Conservation (phyloP, 202 grass and related monocot species). For the Brachypodium distachyon region DNA sequence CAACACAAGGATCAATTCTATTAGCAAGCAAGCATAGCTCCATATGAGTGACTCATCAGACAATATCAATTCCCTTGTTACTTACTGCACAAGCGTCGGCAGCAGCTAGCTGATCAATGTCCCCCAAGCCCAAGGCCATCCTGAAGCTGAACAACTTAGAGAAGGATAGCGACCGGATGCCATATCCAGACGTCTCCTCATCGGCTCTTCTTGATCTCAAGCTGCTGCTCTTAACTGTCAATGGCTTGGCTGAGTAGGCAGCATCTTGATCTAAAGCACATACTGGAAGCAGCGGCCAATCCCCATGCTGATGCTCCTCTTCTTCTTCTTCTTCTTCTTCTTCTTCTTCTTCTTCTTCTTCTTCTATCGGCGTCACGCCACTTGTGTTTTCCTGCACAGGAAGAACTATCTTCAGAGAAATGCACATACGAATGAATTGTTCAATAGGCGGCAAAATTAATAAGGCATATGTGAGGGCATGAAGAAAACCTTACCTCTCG, state of each 20-base stretch:
- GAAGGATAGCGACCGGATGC: conserved; percentile 30
- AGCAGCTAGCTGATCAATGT: background rate
- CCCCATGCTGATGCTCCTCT: background rate
- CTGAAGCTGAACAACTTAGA: conserved; percentile 44
- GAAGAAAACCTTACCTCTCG: no score
- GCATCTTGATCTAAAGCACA: background rate
- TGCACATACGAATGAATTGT: no score
- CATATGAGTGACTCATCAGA: background rate
- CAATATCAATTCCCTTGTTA: background rate
- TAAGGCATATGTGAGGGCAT: no score
- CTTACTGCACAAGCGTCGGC: background rate
- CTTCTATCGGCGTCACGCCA: background rate
- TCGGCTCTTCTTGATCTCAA: background rate
- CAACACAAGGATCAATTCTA: background rate
- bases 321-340: background rate
- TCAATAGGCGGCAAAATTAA: no score
- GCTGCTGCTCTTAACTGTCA: conserved; percentile 6
- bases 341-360: background rate
- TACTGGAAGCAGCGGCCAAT: background rate
- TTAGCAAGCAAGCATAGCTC: background rate
- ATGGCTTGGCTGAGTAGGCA: background rate
- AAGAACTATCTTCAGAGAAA: no score
- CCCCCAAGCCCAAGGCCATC: background rate
- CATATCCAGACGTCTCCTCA: background rate
- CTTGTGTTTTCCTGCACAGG: background rate